These are phyloP conservation scores for Erysimum cheiranthoides DNA, from an alignment of 345 rosid species.

Conservation along the genomic window DNA sequence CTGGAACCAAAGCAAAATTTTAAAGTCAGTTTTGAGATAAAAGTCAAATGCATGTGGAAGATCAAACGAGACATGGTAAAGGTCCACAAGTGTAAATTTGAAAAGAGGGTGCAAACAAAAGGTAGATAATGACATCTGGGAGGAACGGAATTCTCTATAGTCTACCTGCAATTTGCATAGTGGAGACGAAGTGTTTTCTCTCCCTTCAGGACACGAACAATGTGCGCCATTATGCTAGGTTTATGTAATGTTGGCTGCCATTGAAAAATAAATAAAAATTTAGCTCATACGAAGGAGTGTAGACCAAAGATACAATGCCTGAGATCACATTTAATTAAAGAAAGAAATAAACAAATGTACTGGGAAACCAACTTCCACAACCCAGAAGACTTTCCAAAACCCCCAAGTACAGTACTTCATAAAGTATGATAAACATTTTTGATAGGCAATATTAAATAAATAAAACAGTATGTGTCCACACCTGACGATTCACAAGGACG, in stretches of 20 bases:
- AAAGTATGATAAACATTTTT: slow-evolving; percentile 6
- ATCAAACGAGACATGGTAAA: slow-evolving; percentile 17
- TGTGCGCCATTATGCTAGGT: slow-evolving; percentile 97
- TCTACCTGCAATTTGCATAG: slow-evolving; percentile 99
- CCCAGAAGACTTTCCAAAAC: neutral
- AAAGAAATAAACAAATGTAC: slow-evolving; percentile 9
- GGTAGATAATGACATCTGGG: slow-evolving; percentile 11
- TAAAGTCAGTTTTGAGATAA: slow-evolving; percentile 21
- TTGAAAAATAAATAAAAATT: slow-evolving; percentile 38
- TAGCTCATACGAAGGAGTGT: slow-evolving; percentile 21
- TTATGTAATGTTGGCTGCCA: slow-evolving; percentile 99
- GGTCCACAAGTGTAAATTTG: slow-evolving; percentile 11
- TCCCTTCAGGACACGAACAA: slow-evolving; percentile 88
- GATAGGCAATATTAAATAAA: slow-evolving; percentile 7
- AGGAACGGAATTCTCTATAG: slow-evolving; percentile 7
- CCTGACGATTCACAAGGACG: slow-evolving; percentile 98
- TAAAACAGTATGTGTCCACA: slow-evolving; percentile 40
- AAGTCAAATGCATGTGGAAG: slow-evolving; percentile 11
- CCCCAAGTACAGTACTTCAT: neutral
- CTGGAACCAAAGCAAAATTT: slow-evolving; percentile 54
- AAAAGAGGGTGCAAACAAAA: neutral
- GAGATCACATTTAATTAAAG: neutral
- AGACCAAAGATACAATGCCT: slow-evolving; percentile 7
- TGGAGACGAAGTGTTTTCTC: slow-evolving; percentile 98
- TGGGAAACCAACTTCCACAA: too few relatives aligned